These are phyloP conservation scores for Trypanosoma melophagium DNA, from an alignment of 208 protist genomes.

Conservation along the genomic window DNA sequence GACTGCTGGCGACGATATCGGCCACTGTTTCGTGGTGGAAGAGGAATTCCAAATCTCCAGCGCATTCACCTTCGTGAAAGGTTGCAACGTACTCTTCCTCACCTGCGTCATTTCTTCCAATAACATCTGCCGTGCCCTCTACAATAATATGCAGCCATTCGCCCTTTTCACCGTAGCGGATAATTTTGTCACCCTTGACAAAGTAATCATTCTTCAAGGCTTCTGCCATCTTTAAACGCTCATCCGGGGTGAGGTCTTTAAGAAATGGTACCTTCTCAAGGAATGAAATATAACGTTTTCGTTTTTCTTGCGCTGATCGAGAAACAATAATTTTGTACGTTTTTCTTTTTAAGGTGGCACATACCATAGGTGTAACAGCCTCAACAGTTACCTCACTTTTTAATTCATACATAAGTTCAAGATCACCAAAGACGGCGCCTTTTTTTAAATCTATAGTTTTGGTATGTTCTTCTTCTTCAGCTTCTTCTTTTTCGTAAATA, in stretches of 20 bases:
- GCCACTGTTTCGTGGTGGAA: conserved; percentile 68
- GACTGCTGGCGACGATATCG: conserved; percentile 43
- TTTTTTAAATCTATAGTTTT: conserved; percentile 28
- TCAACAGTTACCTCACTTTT: conserved; percentile 35
- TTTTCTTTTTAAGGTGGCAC: conserved; percentile 59
- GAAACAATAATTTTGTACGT: conserved; percentile 74
- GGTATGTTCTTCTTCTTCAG: conserved; percentile 7
- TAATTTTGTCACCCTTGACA: conserved; percentile 52
- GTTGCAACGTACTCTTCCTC: conserved; percentile 39
- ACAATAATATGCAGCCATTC: conserved; percentile 76
- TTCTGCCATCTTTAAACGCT: conserved; percentile 52
- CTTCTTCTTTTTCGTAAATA: neutral
- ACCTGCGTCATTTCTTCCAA: conserved; percentile 31
- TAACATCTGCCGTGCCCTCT: conserved; percentile 60
- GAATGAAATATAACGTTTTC: conserved; percentile 49
- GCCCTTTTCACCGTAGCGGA: conserved; percentile 44
- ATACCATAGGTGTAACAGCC: conserved; percentile 36
- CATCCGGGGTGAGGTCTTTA: conserved; percentile 23
- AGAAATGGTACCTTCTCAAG: conserved; percentile 52
- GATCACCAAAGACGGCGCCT: conserved; percentile 51
- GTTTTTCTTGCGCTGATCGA: conserved; percentile 55
- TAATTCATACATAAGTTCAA: conserved; percentile 61
- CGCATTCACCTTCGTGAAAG: conserved; percentile 43
- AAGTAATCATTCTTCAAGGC: conserved; percentile 56
- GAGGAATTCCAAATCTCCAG: conserved; percentile 76